Evolutionary conservation across 495 filamentous ascomycete genomes (phyloP).

Genomic region (Xylaria curta): DNA sequence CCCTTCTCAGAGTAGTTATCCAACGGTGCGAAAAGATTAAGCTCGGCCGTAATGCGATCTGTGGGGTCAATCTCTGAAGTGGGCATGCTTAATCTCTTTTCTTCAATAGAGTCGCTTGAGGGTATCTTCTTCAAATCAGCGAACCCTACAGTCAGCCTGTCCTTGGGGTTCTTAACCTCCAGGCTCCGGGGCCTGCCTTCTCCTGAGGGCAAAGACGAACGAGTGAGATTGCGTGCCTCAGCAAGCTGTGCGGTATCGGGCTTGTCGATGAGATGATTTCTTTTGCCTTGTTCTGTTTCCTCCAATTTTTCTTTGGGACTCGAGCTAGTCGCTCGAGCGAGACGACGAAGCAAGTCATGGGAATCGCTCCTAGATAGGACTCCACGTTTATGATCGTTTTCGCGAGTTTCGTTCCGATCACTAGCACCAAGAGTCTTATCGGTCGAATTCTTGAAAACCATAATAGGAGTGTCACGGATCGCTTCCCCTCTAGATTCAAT

Average conservation of each 20-base stretch:
- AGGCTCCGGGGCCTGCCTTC: constrained; percentile 32
- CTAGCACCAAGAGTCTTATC: neutral
- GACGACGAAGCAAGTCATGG: constrained; percentile 66
- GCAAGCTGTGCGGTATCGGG: constrained; percentile 21
- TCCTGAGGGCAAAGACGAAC: constrained; percentile 27
- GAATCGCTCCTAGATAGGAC: constrained; percentile 59
- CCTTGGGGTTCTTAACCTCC: constrained; percentile 37
- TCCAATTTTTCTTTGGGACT: constrained; percentile 46
- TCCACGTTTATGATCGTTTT: constrained; percentile 11
- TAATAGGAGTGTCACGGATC: constrained; percentile 57
- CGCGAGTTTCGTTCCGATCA: neutral
- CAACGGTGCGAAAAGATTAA: constrained; percentile 59
- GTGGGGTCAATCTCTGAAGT: constrained; percentile 61
- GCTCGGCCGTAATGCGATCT: constrained; percentile 61
- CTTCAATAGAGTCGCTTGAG: constrained; percentile 47
- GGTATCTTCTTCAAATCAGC: constrained; percentile 40
- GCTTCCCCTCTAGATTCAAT: constrained; percentile 34
- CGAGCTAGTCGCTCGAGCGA: constrained; percentile 67
- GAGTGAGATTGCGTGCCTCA: constrained; percentile 24
- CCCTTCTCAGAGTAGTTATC: constrained; percentile 61
- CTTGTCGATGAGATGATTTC: constrained; percentile 14
- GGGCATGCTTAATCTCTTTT: constrained; percentile 47
- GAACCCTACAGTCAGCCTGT: constrained; percentile 50
- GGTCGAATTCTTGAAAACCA: constrained; percentile 49
- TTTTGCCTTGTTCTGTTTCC: constrained; percentile 15